Percentiles rank a stretch among this genome's conserved stretches.
These are phyloP conservation scores for Penicillium sp. DNA, from an alignment of 2,329 filamentous ascomycete genomes.

Conservation along the genomic window DNA sequence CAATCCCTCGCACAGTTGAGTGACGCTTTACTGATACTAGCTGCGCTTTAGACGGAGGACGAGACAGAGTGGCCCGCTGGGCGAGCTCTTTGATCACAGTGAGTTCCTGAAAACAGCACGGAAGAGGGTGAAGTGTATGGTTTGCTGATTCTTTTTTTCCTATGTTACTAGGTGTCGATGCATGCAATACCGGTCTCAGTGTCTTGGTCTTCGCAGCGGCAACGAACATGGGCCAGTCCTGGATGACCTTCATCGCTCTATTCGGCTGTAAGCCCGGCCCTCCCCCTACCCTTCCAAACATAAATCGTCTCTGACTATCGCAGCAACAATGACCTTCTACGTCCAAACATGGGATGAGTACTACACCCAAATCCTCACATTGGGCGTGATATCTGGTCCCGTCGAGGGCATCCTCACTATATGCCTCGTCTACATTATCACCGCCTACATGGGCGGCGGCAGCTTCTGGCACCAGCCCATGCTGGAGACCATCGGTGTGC, in stretches of 20 bases:
- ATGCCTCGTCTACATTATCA: slow-evolving; percentile 76
- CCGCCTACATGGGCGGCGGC: slow-evolving; percentile 79
- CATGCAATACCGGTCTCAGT: slow-evolving; percentile 92
- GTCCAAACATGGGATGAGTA: slow-evolving; percentile 99
- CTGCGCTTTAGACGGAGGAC: slow-evolving; percentile 67
- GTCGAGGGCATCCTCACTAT: slow-evolving; percentile 92
- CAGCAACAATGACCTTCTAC: slow-evolving; percentile 91
- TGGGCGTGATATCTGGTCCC: slow-evolving; percentile 88
- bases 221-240: slow-evolving; percentile 90
- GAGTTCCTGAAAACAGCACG: slow-evolving; percentile 21
- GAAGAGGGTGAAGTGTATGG: neutral
- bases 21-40: slow-evolving; percentile 12
- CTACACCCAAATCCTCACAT: slow-evolving; percentile 91
- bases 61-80: slow-evolving; percentile 85
- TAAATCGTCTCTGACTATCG: slow-evolving; percentile 10
- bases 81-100: slow-evolving; percentile 96
- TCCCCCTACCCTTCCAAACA: neutral
- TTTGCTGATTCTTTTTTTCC: neutral
- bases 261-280: slow-evolving; percentile 68
- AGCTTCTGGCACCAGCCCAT: slow-evolving; percentile 91
- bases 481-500: slow-evolving; percentile 69
- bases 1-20: neutral
- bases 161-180: slow-evolving; percentile 67
- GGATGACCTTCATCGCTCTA: slow-evolving; percentile 79
- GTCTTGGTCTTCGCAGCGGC: slow-evolving; percentile 87